phyloP scores from a whole-genome alignment of 1,284 basidiomycete species.

The Microbotryum lychnidis-dioicae region DNA sequence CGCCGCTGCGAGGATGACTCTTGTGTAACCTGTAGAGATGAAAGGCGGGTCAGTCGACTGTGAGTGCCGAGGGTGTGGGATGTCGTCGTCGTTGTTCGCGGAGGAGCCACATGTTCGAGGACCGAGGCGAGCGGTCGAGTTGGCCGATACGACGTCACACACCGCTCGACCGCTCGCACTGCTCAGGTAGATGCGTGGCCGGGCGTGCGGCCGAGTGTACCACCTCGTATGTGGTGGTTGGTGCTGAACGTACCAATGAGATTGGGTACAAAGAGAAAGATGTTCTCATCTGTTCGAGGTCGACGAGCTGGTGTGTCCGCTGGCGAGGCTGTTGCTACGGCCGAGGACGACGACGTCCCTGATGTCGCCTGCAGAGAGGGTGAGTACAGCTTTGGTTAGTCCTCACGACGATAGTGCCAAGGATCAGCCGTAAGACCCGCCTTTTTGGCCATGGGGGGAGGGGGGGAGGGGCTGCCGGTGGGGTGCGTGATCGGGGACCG shows the following conservation, averaged over 20 bases:
- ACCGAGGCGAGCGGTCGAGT: background rate
- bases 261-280: constrained; percentile 94
- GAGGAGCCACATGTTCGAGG: background rate
- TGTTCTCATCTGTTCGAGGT: constrained; percentile 55
- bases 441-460: no score
- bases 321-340: no score
- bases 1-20: constrained; percentile 81
- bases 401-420: no score
- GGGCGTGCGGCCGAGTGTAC: background rate
- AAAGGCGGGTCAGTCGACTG: background rate
- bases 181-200: background rate
- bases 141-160: background rate
- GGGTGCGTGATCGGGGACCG: no score
- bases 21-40: constrained; percentile 63
- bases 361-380: no score
- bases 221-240: background rate
- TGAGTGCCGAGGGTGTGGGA: background rate
- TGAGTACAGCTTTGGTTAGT: no score
- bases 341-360: no score
- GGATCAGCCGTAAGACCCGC: no score
- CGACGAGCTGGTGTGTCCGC: background rate
- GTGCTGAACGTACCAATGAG: constrained; percentile 62
- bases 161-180: background rate
- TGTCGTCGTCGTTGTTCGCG: background rate
- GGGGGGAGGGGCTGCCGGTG: no score